phyloP scores from a whole-genome alignment of 306 rosid genomes.

The Medicago arabica region DNA sequence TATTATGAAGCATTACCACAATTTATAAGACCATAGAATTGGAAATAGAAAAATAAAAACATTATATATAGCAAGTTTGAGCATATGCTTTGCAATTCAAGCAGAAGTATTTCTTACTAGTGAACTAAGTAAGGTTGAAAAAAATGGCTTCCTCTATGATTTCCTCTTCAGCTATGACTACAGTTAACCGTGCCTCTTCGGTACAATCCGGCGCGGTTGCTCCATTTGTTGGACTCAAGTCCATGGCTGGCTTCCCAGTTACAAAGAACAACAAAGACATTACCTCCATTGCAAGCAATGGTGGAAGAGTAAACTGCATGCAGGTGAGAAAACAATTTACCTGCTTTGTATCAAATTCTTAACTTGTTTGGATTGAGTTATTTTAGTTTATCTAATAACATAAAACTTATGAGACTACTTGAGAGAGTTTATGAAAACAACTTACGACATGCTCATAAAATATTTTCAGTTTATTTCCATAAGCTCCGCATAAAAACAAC shows the following conservation, averaged over 20 bases:
- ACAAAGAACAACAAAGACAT: conserved; percentile 66
- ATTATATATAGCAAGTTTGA: conserved; percentile 44
- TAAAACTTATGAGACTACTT: background rate
- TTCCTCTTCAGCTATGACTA: conserved; percentile 56
- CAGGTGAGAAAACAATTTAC: conserved; percentile 39
- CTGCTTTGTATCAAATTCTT: too few species aligned
- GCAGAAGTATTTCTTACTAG: background rate
- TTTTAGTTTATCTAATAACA: background rate
- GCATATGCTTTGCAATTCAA: conserved; percentile 17
- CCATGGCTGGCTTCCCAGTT: conserved; percentile 57
- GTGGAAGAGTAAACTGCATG: conserved; percentile 79
- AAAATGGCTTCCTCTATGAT: conserved; percentile 69
- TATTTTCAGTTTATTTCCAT: background rate
- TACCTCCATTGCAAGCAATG: conserved; percentile 67
- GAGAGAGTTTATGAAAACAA: background rate
- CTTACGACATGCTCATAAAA: background rate
- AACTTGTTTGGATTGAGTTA: background rate
- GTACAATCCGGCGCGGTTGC: conserved; percentile 65
- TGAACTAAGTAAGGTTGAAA: conserved; percentile 21
- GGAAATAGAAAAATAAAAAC: background rate
- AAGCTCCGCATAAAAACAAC: background rate
- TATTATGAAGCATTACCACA: background rate
- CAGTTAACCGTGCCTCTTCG: conserved; percentile 52
- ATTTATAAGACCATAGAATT: background rate
- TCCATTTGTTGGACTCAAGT: conserved; percentile 75